These are phyloP conservation scores for Rhizopogon vulgaris DNA, from an alignment of 768 basidiomycete species.

Conservation along the genomic window DNA sequence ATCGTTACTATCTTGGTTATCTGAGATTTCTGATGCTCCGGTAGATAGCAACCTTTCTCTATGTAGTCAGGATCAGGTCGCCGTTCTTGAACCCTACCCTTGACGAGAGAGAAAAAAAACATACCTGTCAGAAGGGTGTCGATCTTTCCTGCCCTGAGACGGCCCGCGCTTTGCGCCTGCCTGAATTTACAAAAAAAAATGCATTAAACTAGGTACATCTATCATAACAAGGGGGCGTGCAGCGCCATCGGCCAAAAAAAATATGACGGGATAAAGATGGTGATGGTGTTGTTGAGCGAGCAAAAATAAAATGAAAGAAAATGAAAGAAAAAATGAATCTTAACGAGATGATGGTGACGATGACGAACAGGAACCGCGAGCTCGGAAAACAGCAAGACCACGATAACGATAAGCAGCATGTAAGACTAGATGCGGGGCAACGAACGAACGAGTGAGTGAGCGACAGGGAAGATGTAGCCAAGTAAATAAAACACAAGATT, in stretches of 20 bases:
- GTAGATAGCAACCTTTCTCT: too few species aligned
- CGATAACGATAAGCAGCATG: background rate
- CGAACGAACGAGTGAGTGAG: slow-evolving; percentile 4
- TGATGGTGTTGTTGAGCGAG: slow-evolving; percentile 2
- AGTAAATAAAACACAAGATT: background rate
- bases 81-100: too few species aligned
- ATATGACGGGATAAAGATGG: slow-evolving; percentile 15
- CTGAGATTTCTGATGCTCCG: background rate
- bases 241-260: slow-evolving; percentile 3
- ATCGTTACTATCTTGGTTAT: background rate
- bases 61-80: too few species aligned
- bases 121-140: too few species aligned
- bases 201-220: slow-evolving; percentile 15
- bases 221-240: background rate
- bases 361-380: background rate
- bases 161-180: too few species aligned
- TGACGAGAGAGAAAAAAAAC: too few species aligned
- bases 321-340: background rate
- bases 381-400: background rate
- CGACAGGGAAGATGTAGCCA: background rate
- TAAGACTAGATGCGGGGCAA: background rate
- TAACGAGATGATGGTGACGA: too few species aligned
- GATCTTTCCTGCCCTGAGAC: too few species aligned
- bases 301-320: background rate
- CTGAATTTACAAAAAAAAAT: slow-evolving; percentile 3